Evolutionary conservation across 2,329 filamentous ascomycete genomes (phyloP), one percentile per base, ranked within the genome.

Genomic region (Metarhizium anisopliae): DNA sequence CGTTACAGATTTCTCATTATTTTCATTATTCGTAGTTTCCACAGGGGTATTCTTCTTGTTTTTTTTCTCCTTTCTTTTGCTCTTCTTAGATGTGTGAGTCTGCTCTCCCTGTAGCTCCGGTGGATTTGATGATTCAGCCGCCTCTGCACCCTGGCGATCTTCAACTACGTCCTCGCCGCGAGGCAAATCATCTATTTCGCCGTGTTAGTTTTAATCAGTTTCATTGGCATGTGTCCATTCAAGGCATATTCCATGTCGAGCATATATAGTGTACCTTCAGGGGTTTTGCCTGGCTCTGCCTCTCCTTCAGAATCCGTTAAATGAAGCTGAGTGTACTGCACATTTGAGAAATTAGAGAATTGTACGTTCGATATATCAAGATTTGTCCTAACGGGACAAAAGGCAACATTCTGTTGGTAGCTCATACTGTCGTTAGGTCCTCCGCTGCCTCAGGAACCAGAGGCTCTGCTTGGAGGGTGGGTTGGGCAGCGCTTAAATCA

Each of bases 311-410:
- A 72, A 56, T 76, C 69, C 43, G 68, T 66, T 10, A 64, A 59
- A 53, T 72, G 25, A 25, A 25, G 25, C 25, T 25, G 65, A 53
- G 68, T 70, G 61, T 70, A 77, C 59, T 74, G 67, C 52, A 77
- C 64, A 36, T 74, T 67, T 58, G 71, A 73, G 66, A 72, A 77
- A 62, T 77, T 66, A 59, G 73, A 70, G 58, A 67, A 72, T 60
- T 75, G 69, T 56, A 76, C 67, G 60, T 70, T 61, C 57, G 64
- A 62, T 60, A 64, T 71, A 62, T 72, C 67, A 66, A 72, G 56
- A 59, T 70, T 67, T 56, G 71, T 62, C 70, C 74, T 68, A 54
- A 66, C 65, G 49, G 72, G 69, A 68, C 71, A 72, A 64, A 66
- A 69, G 55, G 72, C 68, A 59, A 72, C 64, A 54, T 63, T 65